Evolutionary conservation across 768 basidiomycete genomes (phyloP).

Genomic region (Leccinum arenicola): DNA sequence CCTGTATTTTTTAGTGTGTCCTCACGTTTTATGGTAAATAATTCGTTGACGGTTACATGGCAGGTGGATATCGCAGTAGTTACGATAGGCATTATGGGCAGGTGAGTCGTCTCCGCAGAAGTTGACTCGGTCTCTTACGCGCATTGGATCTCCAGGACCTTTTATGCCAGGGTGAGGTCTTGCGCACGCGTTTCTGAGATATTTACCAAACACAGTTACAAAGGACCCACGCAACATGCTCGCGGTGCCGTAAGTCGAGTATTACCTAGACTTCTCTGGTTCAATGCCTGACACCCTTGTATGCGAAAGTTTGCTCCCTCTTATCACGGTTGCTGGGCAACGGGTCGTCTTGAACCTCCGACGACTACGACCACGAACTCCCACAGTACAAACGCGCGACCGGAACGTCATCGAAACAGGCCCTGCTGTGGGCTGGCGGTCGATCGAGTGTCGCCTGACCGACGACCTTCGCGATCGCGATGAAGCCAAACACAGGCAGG

Average conservation of each 20-base stretch:
- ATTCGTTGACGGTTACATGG: not conserved
- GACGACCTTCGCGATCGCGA: not conserved
- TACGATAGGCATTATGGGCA: not conserved
- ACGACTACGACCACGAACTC: not conserved
- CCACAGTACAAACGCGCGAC: not conserved
- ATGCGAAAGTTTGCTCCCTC: conserved; percentile 5
- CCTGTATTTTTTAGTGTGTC: not conserved
- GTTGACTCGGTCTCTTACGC: not conserved
- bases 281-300: not conserved
- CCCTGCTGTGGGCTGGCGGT: not conserved
- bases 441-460: not conserved
- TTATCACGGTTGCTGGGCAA: conserved; percentile 17
- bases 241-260: not conserved
- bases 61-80: not conserved
- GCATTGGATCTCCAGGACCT: not conserved
- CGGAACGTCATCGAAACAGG: not conserved
- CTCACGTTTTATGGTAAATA: not conserved
- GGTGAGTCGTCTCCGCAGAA: conserved; percentile 1
- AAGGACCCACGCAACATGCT: conserved; percentile 7
- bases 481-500: not conserved
- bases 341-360: conserved; percentile 19
- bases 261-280: not conserved
- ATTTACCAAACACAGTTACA: not conserved
- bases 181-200: not conserved
- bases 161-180: not conserved